These are phyloP conservation scores for Rosa lucieae DNA, from an alignment of 306 rosid species.

Conservation along the genomic window DNA sequence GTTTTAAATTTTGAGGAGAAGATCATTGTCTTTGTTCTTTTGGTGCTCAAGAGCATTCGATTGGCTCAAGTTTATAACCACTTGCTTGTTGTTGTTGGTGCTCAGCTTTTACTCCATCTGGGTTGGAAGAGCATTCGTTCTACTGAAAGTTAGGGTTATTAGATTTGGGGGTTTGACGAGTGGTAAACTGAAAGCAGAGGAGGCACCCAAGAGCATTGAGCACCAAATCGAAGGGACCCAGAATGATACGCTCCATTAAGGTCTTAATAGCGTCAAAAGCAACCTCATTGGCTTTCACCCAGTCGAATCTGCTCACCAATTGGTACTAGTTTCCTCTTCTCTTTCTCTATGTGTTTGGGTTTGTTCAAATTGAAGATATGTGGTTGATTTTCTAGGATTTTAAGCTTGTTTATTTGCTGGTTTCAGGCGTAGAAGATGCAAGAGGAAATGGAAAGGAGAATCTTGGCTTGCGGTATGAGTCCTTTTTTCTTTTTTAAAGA, in stretches of 20 bases:
- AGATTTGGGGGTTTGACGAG: no score
- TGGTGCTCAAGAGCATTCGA: no score
- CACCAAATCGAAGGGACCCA: slow-evolving; percentile 92
- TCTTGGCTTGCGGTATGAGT: no score
- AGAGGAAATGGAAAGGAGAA: no score
- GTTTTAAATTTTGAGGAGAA: no score
- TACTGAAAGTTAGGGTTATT: no score
- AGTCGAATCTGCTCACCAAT: slow-evolving; percentile 61
- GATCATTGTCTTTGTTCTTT: no score
- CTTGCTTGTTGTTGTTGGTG: no score
- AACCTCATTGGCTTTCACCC: slow-evolving; percentile 70
- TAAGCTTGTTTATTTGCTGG: slow-evolving; percentile 2
- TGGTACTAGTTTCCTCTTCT: slow-evolving; percentile 36
- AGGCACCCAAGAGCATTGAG: slow-evolving; percentile 56
- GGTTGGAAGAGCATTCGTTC: no score
- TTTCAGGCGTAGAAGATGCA: slow-evolving; percentile 34
- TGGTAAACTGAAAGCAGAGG: slow-evolving; percentile 13
- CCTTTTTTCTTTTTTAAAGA: no score
- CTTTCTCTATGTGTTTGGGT: neutral
- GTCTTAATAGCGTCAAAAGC: slow-evolving; percentile 72
- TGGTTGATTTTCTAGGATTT: neutral
- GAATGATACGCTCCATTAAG: slow-evolving; percentile 76
- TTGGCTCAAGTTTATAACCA: no score
- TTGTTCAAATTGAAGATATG: neutral
- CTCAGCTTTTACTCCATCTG: no score